Evolutionary conservation across 768 basidiomycete genomes (phyloP), one percentile per base, ranked within the genome.

Genomic region (Tulasnella sp.): DNA sequence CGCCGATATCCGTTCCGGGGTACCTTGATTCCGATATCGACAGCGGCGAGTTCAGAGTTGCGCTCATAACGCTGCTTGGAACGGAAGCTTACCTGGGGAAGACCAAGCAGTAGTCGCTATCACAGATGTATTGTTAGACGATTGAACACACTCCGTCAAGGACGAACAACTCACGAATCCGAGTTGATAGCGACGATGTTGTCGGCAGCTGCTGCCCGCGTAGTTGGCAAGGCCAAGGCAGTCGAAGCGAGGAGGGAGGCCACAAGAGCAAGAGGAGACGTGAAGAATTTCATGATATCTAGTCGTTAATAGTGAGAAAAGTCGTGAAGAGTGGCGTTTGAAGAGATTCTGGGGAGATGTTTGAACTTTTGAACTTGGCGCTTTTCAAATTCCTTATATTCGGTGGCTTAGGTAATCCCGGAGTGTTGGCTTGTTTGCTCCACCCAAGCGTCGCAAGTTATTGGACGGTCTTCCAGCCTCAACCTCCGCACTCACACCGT

Each of bases 81-180:
- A 17, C 39, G 35, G n/a, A 22, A 0, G n/a, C 69, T 44, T 62
- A 70, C 69, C 42, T 70, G 9, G 69, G 69, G 22, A 70, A 16
- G 26, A 70, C 47, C 69, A 70, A 34, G 47, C 69, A 70, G 35
- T 47, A 70, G 17, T 70, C 69, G 16, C 69, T 70, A n/a, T 36
- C 26, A 69, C 9, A 35, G n/a, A 32, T 3, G n/a, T n/a, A 6
- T 4, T 0, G 39, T 41, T 19, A 69, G 16, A 3, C 26, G 22
- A 14, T 47, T 26, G 39, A 41, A 12, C 12, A 12, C 12, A 32
- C 62, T 11, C 6, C 32, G 26, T 22, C 11, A 67, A 47, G 16
- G 62, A 63, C 40, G 40, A 69, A 69, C 64, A 59, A 70, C 69
- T 52, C 42, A 70, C 69, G 47, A 29, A 22, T 26, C 69, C 8